phyloP scores from a whole-genome alignment of 192 early-diverging fungal genomes.

The Backusella macrospora region DNA sequence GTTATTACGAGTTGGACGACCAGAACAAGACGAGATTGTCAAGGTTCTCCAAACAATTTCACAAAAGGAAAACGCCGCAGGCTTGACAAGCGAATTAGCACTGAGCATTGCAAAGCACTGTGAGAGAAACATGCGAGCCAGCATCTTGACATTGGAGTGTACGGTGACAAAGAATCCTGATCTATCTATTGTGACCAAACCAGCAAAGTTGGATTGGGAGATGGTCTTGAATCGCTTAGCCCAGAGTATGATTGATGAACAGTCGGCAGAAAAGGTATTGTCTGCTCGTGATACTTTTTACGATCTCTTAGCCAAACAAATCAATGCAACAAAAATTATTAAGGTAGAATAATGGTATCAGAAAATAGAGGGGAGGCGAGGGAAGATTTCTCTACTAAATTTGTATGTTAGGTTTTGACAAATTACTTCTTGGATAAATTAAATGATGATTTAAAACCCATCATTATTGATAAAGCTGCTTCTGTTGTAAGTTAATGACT shows the following conservation, averaged over 20 bases:
- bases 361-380: too few species aligned
- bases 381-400: not conserved
- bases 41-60: conserved; percentile 73
- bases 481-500: conserved; percentile 56
- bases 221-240: conserved; percentile 72
- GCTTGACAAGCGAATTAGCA: conserved; percentile 65
- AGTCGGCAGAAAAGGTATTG: conserved; percentile 75
- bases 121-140: conserved; percentile 84
- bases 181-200: conserved; percentile 53
- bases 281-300: conserved; percentile 78
- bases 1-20: conserved; percentile 84
- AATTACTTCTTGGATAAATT: conserved; percentile 72
- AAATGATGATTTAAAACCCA: conserved; percentile 65
- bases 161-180: conserved; percentile 62
- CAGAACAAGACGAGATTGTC: conserved; percentile 73
- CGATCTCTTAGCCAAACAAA: conserved; percentile 89
- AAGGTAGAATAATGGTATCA: conserved; percentile 52
- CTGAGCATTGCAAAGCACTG: conserved; percentile 67
- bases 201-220: conserved; percentile 89
- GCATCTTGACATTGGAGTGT: conserved; percentile 90
- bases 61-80: conserved; percentile 73
- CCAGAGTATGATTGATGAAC: conserved; percentile 67
- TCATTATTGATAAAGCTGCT: conserved; percentile 76
- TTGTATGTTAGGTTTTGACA: conserved; percentile 59
- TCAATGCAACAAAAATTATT: conserved; percentile 79